Evolutionary conservation across 345 rosid genomes (phyloP).

Genomic region (Turnera subulata): DNA sequence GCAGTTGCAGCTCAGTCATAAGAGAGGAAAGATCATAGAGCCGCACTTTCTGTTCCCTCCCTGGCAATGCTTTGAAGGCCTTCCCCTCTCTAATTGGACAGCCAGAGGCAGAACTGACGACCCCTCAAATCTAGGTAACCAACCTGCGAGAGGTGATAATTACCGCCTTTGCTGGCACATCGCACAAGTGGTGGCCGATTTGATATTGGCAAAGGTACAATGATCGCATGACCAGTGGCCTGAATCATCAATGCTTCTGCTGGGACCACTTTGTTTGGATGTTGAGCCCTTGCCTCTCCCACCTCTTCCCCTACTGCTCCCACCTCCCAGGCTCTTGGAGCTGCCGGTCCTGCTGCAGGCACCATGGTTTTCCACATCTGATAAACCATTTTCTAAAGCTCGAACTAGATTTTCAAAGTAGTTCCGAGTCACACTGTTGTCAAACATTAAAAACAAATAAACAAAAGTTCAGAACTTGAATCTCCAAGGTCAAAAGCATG

Average conservation of each 20-base stretch:
- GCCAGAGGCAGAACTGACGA: constrained; percentile 7
- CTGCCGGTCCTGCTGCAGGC: constrained; percentile 46
- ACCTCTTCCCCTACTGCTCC: constrained; percentile 20
- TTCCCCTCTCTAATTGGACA: constrained; percentile 1
- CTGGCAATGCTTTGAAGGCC: not conserved
- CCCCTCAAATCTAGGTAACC: not conserved
- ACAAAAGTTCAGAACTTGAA: no score
- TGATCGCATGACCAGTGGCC: constrained; percentile 74
- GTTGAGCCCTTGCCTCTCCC: constrained; percentile 46
- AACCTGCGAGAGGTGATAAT: not conserved
- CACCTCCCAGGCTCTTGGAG: constrained; percentile 41
- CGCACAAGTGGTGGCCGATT: constrained; percentile 53
- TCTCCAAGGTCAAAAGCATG: no score
- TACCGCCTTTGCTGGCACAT: constrained; percentile 60
- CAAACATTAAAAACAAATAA: not conserved
- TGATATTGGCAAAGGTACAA: constrained; percentile 64
- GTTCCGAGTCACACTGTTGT: constrained; percentile 69
- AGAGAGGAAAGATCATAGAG: not conserved
- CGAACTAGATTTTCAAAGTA: constrained; percentile 81
- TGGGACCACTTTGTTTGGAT: constrained; percentile 50
- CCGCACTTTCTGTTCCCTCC: not conserved
- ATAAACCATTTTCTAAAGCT: constrained; percentile 75
- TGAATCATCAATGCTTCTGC: constrained; percentile 40
- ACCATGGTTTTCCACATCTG: constrained; percentile 62
- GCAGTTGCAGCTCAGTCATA: not conserved